Base-by-base conservation (phyloP, 2,329 filamentous ascomycete species). In the Beauveria varroae region DNA sequence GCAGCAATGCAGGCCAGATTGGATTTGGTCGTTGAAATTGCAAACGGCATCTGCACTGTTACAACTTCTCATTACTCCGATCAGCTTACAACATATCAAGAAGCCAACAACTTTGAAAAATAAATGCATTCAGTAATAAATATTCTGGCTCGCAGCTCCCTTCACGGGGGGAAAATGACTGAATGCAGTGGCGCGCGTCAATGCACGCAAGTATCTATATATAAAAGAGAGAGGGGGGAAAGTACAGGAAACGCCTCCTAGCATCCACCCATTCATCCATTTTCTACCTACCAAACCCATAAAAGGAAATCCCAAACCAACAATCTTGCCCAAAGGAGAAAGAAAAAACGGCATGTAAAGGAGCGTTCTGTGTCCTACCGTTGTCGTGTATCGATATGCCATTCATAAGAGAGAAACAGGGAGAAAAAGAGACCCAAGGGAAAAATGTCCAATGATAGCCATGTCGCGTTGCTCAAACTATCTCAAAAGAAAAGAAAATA, bases 311-410 rank as follows among this genome's bases (percentile, higher is more conserved):
- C 16, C 41, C 41, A 20, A 3, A 43, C 16, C 41, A 43, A 20
- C n/a, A 43, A 43, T 43, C 41, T 43, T 43, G 41, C 3, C 40
- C 40, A 43, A 20, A 8, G 7, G 6, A 46, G 7, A 47, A 37
- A 40, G 26, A 52, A 52, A 34, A 37, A 34, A 22, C 3, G 37
- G 55, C 57, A 34, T 6, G 44, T 28, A 41, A 43, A 52, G 47
- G 57, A 53, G 57, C 14, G 57, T 60, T 52, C 57, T 52, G 57
- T 60, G 57, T 53, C 57, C 57, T 46, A 37, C 47, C 57, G 49
- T 60, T 16, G 34, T 52, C 56, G 56, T 58, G 56, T 58, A 60
- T 40, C 46, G 20, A 53, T 37, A 26, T 26, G n/a, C 20, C 30
- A 53, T 24, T 7, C 5, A 37, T 30, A 10, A 9, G 37, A 37